These are phyloP conservation scores for Naganishia kalamii DNA, from an alignment of 768 basidiomycete genomes.

Conservation along the genomic window DNA sequence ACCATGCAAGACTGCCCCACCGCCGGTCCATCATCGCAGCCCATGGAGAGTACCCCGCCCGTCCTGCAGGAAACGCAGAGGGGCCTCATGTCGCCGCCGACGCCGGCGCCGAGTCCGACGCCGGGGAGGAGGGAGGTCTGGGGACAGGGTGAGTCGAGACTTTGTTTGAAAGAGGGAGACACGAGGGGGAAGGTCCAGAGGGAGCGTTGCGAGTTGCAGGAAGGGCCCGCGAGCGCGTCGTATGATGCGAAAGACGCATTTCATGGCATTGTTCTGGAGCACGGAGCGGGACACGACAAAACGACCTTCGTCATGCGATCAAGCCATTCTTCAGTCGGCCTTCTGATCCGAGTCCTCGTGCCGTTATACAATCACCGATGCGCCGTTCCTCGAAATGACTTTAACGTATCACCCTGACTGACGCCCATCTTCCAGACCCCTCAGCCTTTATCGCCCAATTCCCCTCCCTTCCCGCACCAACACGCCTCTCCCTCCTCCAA, in stretches of 20 bases:
- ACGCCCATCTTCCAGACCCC: conserved; percentile 21
- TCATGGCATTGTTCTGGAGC: too few relatives aligned
- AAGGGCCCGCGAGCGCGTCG: too few relatives aligned
- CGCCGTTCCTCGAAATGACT: too few relatives aligned
- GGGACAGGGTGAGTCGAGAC: background rate
- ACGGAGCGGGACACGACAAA: too few relatives aligned
- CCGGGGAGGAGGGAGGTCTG: conserved; percentile 21
- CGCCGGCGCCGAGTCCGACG: conserved; percentile 38
- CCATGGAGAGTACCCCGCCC: background rate
- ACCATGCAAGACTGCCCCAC: background rate
- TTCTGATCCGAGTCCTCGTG: too few relatives aligned
- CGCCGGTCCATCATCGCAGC: background rate
- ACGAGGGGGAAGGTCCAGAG: background rate
- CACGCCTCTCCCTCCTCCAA: conserved; percentile 20
- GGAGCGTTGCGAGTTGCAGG: background rate
- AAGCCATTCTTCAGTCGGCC: too few relatives aligned
- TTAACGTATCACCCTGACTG: too few relatives aligned
- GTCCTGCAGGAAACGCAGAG: conserved; percentile 5
- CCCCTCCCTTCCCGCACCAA: conserved; percentile 26
- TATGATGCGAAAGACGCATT: too few relatives aligned
- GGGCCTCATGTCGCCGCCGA: conserved; percentile 31
- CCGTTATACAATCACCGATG: too few relatives aligned
- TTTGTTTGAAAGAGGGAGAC: background rate
- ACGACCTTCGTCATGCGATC: too few relatives aligned
- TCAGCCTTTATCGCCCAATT: conserved; percentile 26